phyloP scores from a whole-genome alignment of 352 stramenopile genomes.

The Pythium plurisporium region DNA sequence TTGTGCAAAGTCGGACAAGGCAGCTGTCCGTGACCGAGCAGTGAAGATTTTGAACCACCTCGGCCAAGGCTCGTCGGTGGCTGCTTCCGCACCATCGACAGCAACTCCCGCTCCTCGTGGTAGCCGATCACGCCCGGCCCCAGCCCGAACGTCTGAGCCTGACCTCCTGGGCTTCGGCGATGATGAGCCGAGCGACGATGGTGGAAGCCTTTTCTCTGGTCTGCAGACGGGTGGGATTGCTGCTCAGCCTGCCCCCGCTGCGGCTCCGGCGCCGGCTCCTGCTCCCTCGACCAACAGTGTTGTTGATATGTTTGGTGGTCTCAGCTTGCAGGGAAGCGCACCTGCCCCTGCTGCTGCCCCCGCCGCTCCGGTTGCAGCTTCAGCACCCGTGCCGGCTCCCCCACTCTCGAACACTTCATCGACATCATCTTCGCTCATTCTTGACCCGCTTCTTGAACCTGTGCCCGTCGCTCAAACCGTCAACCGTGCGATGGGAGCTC shows the following conservation, averaged over 20 bases:
- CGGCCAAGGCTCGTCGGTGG: conserved; percentile 30
- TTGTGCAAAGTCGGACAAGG: conserved; percentile 74
- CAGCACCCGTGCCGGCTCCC: conserved; percentile 1
- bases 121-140: conserved; percentile 15
- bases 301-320: conserved; percentile 72
- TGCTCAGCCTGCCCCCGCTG: conserved; percentile 2
- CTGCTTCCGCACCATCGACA: conserved; percentile 21
- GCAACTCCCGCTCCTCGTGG: conserved; percentile 21
- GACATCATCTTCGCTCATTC: conserved; percentile 40
- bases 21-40: conserved; percentile 67
- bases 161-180: conserved; percentile 77
- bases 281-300: conserved; percentile 9
- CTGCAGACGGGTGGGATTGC: conserved; percentile 35
- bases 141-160: conserved; percentile 30
- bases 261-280: conserved; percentile 2
- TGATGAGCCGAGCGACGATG: conserved; percentile 26
- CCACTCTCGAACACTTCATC: conserved; percentile 5
- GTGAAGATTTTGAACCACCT: conserved; percentile 68
- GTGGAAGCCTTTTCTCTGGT: conserved; percentile 52
- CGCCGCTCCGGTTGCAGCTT: conserved; percentile 14
- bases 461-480: conserved; percentile 22
- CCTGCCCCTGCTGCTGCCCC: conserved; percentile 28
- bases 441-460: conserved; percentile 71
- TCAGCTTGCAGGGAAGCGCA: conserved; percentile 53
- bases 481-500: conserved; percentile 34